Evolutionary conservation across 2,329 filamentous ascomycete genomes (phyloP), one percentile per base, ranked within the genome.

Genomic region (Teratosphaeria gauchensis): DNA sequence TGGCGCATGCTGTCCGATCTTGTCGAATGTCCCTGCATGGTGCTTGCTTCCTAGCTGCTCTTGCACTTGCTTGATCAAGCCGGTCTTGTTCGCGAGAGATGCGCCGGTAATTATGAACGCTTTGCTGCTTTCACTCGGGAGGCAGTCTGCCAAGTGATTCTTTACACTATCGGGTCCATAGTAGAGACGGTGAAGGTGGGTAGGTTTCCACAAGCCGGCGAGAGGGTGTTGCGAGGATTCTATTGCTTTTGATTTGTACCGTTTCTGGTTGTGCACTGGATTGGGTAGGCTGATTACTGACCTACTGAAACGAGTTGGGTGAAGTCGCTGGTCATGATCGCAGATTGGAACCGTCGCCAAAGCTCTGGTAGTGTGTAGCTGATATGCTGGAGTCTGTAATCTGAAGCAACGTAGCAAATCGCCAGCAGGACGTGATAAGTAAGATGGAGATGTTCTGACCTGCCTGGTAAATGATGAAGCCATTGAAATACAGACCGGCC

Each of bases 71-170:
- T 76, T 74, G 61, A 84, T 75, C 7, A 84, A 72, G 0, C 75
- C 71, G 0, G 81, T 83, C 64, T 82, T 83, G 51, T 69, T 79
- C 6, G 79, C 78, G 6, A 84, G 74, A 0, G 80, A 82, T 51
- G 69, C 73, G 28, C 80, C 80, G 0, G 81, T 83, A 52, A 84
- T 77, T 65, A 84, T 80, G 70, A 83, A 83, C 1, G 80, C 81
- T 70, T 81, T 82, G 56, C 79, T 81, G 2, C 65, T 67, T 2
- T 70, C 64, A 11, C 60, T 72, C 0, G 75, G 79, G 0, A 83
- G 74, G 55, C 72, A 74, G 21, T 73, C 70, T 12, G 78, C 60
- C 1, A 83, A 70, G 62, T 82, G 72, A 9, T 75, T 74, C 58
- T 73, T 59, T 3, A 83, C 80, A 7, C 74, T 76, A 30, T 73